phyloP scores from a whole-genome alignment of 352 stramenopile genomes.

The Blastocystis sp. region DNA sequence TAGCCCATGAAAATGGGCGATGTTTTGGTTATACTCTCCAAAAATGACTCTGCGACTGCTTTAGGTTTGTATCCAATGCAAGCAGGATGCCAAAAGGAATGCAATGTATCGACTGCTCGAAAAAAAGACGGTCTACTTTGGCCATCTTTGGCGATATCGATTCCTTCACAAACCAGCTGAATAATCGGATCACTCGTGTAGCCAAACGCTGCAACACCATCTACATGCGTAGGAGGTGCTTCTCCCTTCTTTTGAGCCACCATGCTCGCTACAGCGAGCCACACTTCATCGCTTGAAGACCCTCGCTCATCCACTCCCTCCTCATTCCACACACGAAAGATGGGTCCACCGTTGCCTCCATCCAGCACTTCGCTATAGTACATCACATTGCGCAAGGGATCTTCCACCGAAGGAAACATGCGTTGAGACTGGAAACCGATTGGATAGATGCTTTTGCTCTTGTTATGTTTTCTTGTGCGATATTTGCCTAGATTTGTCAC shows the following conservation, averaged over 20 bases:
- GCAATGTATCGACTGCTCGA: neutral
- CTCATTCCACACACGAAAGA: neutral
- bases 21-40: neutral
- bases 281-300: neutral
- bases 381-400: neutral
- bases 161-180: neutral
- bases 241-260: neutral
- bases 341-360: neutral
- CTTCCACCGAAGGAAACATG: neutral
- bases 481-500: neutral
- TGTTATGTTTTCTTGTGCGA: neutral
- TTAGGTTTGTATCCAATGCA: slow-evolving; percentile 4
- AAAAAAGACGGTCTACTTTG: neutral
- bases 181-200: neutral
- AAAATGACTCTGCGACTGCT: neutral
- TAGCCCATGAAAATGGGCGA: neutral
- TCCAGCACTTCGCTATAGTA: neutral
- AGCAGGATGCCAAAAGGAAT: slow-evolving; percentile 19
- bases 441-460: neutral
- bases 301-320: neutral
- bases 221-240: neutral
- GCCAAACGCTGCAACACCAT: neutral
- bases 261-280: neutral
- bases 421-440: neutral
- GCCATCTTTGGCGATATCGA: neutral